Percentiles rank a stretch among this genome's conserved stretches.
phyloP scores from a whole-genome alignment of 2,329 filamentous ascomycete species.

The Pseudocercospora fuligena region DNA sequence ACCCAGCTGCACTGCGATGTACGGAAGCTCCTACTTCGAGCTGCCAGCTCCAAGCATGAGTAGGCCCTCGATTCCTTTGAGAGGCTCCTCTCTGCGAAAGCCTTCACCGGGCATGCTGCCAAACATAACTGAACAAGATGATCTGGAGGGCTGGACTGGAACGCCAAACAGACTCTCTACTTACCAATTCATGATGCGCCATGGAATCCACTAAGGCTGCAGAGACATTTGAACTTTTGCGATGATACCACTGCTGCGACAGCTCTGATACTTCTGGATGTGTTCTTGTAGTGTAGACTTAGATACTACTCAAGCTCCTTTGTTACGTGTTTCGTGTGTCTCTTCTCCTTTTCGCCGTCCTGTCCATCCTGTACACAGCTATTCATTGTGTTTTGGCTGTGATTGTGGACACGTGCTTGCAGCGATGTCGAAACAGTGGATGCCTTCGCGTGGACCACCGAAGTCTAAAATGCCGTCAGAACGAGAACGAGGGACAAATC shows the following conservation, averaged over 20 bases:
- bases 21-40: not conserved
- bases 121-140: conserved; percentile 5
- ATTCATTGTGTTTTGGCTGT: not conserved
- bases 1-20: not conserved
- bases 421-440: not conserved
- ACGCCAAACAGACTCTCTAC: not conserved
- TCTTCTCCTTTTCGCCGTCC: not conserved
- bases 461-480: conserved; percentile 6
- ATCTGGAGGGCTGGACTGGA: not conserved
- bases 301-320: no score
- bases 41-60: not conserved
- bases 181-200: not conserved
- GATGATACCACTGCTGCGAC: conserved; percentile 4
- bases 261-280: not conserved
- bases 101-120: not conserved
- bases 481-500: conserved; percentile 6
- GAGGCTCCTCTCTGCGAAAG: not conserved
- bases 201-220: not conserved
- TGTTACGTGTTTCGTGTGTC: no score
- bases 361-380: not conserved
- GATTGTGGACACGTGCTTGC: not conserved
- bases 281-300: not conserved
- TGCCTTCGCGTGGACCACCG: not conserved
- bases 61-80: not conserved
- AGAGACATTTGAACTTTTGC: not conserved